Evolutionary conservation across 495 filamentous ascomycete genomes (phyloP).

Genomic region (Staphylotrichum tortipilum): DNA sequence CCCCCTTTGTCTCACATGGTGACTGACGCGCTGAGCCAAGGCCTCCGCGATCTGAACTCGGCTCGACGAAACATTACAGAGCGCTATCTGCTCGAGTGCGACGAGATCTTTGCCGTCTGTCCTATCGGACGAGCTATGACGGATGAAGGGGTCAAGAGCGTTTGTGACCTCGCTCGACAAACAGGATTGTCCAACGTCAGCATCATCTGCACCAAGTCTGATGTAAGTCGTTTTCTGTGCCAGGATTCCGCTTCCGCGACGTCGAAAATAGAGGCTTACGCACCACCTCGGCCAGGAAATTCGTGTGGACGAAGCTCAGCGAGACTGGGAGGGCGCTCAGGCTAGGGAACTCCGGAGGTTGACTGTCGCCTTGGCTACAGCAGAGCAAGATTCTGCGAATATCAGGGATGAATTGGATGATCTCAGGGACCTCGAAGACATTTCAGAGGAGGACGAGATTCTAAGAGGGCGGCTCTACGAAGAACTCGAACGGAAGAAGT

Average conservation of each 20-base stretch:
- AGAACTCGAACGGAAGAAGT: not conserved
- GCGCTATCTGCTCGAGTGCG: slow-evolving; percentile 28
- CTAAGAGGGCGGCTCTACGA: not conserved
- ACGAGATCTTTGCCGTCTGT: slow-evolving; percentile 33
- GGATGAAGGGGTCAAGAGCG: slow-evolving; percentile 24
- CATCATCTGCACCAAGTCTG: slow-evolving; percentile 34
- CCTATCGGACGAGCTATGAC: slow-evolving; percentile 25
- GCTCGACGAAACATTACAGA: slow-evolving; percentile 31
- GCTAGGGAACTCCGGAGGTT: slow-evolving; percentile 8
- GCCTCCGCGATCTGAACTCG: slow-evolving; percentile 30
- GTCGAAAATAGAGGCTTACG: not conserved
- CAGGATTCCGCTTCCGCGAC: not conserved
- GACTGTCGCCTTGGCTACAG: not conserved
- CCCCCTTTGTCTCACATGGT: not conserved
- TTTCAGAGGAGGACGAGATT: not conserved
- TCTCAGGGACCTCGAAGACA: not conserved
- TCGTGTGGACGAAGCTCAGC: slow-evolving; percentile 18
- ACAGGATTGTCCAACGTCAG: slow-evolving; percentile 28
- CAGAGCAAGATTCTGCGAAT: not conserved
- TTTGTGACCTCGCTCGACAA: slow-evolving; percentile 26
- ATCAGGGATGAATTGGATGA: not conserved
- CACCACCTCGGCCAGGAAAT: slow-evolving; percentile 12
- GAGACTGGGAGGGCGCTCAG: slow-evolving; percentile 16
- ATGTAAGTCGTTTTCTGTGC: slow-evolving; percentile 17
- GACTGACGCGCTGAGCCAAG: slow-evolving; percentile 3